These are phyloP conservation scores for Musa itinerans DNA, from an alignment of 176 grass and related monocot species.

Conservation along the genomic window DNA sequence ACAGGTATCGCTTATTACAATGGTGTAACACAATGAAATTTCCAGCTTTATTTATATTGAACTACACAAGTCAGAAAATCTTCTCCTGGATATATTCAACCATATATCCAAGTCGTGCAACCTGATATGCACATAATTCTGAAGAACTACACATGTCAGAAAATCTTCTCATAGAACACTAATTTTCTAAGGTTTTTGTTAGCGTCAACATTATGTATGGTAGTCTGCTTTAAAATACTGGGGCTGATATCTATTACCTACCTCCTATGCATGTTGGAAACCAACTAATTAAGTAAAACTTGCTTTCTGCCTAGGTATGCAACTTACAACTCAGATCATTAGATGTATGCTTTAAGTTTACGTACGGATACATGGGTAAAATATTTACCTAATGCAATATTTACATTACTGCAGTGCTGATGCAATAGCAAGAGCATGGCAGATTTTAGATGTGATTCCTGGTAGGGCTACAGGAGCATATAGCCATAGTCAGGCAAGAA, in stretches of 20 bases:
- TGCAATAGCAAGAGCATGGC: slow-evolving; percentile 41
- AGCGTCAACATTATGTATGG: background rate
- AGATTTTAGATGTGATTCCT: slow-evolving; percentile 37
- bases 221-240: background rate
- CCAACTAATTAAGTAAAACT: background rate
- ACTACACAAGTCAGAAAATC: background rate
- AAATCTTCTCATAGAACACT: background rate
- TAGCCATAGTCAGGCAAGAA: slow-evolving; percentile 41
- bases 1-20: background rate
- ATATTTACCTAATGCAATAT: background rate
- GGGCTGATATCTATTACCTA: background rate
- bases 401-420: slow-evolving; percentile 31
- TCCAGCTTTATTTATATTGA: background rate
- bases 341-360: background rate
- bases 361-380: background rate
- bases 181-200: background rate
- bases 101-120: background rate
- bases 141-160: background rate
- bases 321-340: too few relatives aligned
- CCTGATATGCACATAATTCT: background rate
- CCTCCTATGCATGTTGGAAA: background rate
- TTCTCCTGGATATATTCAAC: background rate
- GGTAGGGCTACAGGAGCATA: slow-evolving; percentile 42
- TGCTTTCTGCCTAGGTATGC: background rate
- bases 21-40: background rate